A percentile compares a stretch with the other conserved stretches of the same genome.
Evolutionary conservation across 1,284 basidiomycete genomes (phyloP).

Genomic region (Mycosarcoma maydis): DNA sequence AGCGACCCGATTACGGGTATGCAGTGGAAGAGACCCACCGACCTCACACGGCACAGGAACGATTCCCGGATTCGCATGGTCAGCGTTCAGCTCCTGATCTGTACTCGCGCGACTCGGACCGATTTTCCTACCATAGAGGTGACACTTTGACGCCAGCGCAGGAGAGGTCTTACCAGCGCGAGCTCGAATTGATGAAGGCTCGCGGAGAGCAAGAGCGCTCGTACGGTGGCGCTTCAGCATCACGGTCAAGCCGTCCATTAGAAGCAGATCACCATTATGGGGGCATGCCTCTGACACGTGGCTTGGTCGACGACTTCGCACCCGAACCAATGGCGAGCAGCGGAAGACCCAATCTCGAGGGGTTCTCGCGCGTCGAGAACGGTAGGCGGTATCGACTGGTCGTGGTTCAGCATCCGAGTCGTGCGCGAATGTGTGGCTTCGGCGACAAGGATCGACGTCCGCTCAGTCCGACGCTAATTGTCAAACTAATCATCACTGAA

Average conservation of each 20-base stretch:
- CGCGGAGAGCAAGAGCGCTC: slow-evolving; percentile 32
- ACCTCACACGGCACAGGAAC: slow-evolving; percentile 13
- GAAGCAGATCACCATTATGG: slow-evolving; percentile 12
- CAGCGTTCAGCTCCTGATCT: slow-evolving; percentile 18
- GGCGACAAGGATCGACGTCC: slow-evolving; percentile 63
- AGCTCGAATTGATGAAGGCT: slow-evolving; percentile 45
- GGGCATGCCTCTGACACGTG: slow-evolving; percentile 11
- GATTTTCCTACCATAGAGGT: background rate
- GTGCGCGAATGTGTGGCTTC: slow-evolving; percentile 61
- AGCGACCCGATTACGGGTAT: slow-evolving; percentile 10
- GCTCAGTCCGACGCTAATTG: slow-evolving; percentile 59
- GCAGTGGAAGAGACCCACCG: slow-evolving; percentile 13
- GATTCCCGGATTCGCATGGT: slow-evolving; percentile 2
- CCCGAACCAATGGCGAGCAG: slow-evolving; percentile 11
- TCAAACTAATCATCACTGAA: slow-evolving; percentile 56
- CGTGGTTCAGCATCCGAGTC: slow-evolving; percentile 56
- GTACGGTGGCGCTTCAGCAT: slow-evolving; percentile 9
- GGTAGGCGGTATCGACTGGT: slow-evolving; percentile 51
- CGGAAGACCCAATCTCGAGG: slow-evolving; percentile 29
- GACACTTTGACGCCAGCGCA: slow-evolving; percentile 8
- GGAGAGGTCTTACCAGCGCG: slow-evolving; percentile 31
- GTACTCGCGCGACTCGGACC: slow-evolving; percentile 12
- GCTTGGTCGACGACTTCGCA: slow-evolving; percentile 21
- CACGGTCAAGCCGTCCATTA: slow-evolving; percentile 8
- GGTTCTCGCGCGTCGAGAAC: slow-evolving; percentile 37